Percentiles rank a stretch among this genome's conserved stretches.
Evolutionary conservation across 176 grass and related monocot genomes (phyloP).

Genomic region (Musa troglodytarum): DNA sequence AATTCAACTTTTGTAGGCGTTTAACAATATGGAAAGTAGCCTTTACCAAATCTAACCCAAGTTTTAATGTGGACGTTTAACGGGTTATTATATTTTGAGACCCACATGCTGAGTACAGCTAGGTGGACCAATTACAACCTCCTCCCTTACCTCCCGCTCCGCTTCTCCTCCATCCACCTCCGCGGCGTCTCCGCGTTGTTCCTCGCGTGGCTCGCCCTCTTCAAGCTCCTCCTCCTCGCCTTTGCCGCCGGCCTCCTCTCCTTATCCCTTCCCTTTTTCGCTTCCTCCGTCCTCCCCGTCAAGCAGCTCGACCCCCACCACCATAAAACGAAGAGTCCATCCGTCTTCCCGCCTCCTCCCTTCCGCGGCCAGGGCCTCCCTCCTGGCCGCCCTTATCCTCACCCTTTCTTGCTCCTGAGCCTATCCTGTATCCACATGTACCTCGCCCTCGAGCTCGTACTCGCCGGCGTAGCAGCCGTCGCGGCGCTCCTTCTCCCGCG

Average conservation of each 20-base stretch:
- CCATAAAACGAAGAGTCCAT: neutral
- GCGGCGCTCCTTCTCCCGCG: constrained; percentile 29
- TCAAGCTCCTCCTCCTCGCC: constrained; percentile 64
- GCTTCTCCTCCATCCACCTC: constrained; percentile 42
- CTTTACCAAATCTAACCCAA: no score
- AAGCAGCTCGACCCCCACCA: constrained; percentile 16
- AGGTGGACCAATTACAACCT: neutral
- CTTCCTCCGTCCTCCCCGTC: constrained; percentile 37
- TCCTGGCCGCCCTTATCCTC: constrained; percentile 25
- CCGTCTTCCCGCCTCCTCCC: constrained; percentile 7
- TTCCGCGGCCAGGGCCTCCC: constrained; percentile 23
- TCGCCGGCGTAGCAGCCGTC: constrained; percentile 11
- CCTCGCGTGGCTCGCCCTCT: constrained; percentile 45
- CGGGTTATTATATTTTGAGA: no score
- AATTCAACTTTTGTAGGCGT: no score
- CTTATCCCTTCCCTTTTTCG: constrained; percentile 36
- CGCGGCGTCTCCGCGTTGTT: constrained; percentile 41
- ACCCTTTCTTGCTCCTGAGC: constrained; percentile 26
- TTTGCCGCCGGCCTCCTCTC: constrained; percentile 37
- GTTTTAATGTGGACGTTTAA: no score
- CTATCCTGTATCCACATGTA: constrained; percentile 48
- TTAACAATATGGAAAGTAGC: no score
- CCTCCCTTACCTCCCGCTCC: constrained; percentile 25
- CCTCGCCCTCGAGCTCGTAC: constrained; percentile 42
- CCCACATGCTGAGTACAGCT: no score